Evolutionary conservation across 73 alveolate species (phyloP).

Genomic region (Blepharisma stoltei): DNA sequence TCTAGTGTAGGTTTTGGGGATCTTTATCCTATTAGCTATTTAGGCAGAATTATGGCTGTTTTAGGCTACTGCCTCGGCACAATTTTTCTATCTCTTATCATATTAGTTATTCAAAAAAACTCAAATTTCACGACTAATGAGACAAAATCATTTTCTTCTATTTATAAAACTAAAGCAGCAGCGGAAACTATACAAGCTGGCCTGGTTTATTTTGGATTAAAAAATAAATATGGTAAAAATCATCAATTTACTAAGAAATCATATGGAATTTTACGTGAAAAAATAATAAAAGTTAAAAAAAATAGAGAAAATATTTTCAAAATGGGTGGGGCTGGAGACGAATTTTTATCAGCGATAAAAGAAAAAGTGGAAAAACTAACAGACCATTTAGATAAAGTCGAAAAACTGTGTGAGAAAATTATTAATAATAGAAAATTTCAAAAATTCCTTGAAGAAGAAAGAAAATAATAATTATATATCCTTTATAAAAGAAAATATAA

Average conservation of each 20-base stretch:
- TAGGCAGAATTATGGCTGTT: slow-evolving; percentile 7
- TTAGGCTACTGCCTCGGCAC: background rate
- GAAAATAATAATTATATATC: too few species aligned
- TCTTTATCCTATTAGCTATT: background rate
- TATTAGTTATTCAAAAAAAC: background rate
- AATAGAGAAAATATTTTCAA: background rate
- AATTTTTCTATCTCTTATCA: background rate
- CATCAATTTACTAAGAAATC: background rate
- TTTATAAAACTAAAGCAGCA: background rate
- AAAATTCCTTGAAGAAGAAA: too few species aligned
- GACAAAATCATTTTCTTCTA: slow-evolving; percentile 7
- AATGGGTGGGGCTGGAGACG: too few species aligned
- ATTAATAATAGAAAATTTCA: too few species aligned
- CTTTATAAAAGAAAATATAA: too few species aligned
- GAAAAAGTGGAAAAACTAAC: too few species aligned
- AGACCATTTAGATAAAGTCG: too few species aligned
- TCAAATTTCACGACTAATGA: background rate
- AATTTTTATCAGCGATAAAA: too few species aligned
- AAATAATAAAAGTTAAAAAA: background rate
- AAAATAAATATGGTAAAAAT: background rate
- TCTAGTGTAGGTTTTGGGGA: slow-evolving; percentile 22
- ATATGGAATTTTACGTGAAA: background rate
- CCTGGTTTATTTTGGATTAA: background rate
- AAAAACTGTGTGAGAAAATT: too few species aligned
- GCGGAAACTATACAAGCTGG: slow-evolving; percentile 19